phyloP scores from a whole-genome alignment of 2,329 filamentous ascomycete species.

The Chrysosporium keratinophilum region DNA sequence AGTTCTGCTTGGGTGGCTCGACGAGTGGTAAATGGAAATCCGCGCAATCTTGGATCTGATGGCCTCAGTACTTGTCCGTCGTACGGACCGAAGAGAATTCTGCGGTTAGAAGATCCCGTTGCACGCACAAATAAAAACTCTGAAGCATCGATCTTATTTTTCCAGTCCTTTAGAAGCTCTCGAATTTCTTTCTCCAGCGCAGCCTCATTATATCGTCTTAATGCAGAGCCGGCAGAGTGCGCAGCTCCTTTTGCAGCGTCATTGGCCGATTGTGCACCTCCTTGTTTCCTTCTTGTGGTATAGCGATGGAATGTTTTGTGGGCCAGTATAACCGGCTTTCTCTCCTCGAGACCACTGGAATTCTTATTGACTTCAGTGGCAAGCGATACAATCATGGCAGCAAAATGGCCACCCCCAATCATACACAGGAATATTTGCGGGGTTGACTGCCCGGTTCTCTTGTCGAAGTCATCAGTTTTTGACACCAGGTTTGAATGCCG shows the following conservation, averaged over 20 bases:
- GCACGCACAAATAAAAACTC: constrained; percentile 83
- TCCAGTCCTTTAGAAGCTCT: constrained; percentile 72
- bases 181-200: constrained; percentile 84
- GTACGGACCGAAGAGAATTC: constrained; percentile 82
- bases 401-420: constrained; percentile 97
- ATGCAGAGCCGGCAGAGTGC: constrained; percentile 80
- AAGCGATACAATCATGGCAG: constrained; percentile 86
- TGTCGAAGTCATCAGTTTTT: constrained; percentile 34
- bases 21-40: constrained; percentile 87
- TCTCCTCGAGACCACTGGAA: constrained; percentile 59
- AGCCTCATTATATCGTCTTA: constrained; percentile 89
- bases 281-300: constrained; percentile 90
- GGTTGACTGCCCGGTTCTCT: constrained; percentile 54
- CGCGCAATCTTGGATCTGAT: constrained; percentile 69
- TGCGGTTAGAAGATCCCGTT: constrained; percentile 72
- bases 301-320: constrained; percentile 98
- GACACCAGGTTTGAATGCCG: constrained; percentile 27
- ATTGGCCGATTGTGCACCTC: constrained; percentile 86
- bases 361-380: constrained; percentile 67
- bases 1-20: constrained; percentile 88
- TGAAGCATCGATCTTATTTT: constrained; percentile 67
- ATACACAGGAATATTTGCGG: constrained; percentile 95
- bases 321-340: constrained; percentile 76
- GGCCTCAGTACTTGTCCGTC: constrained; percentile 72
- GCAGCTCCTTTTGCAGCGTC: constrained; percentile 89